phyloP scores from a whole-genome alignment of 345 rosid species.

The Adansonia digitata region DNA sequence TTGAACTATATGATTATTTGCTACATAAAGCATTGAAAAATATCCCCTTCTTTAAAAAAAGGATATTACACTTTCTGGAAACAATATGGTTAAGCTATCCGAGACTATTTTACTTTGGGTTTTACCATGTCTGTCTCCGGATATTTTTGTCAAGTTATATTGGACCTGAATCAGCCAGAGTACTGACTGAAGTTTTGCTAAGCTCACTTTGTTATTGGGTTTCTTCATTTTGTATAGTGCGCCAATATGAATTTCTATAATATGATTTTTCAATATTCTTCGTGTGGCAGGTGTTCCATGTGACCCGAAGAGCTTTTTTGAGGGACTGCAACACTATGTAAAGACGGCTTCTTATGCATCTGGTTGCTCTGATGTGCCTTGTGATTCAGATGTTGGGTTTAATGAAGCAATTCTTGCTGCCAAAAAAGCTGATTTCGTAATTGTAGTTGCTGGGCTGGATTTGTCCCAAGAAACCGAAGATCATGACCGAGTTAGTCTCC shows the following conservation, averaged over 20 bases:
- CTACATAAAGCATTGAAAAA: neutral
- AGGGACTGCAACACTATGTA: conserved; percentile 47
- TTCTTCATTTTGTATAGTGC: conserved; percentile 12
- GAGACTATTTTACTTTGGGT: neutral
- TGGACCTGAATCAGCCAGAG: neutral
- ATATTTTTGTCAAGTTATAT: neutral
- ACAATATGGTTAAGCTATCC: neutral
- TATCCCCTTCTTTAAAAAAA: neutral
- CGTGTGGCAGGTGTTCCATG: conserved; percentile 59
- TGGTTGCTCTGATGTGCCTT: conserved; percentile 67
- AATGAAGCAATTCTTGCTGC: conserved; percentile 53
- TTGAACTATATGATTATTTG: neutral
- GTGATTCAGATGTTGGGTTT: conserved; percentile 45
- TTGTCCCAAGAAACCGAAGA: conserved; percentile 88
- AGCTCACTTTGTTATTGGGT: neutral
- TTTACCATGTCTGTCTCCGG: neutral
- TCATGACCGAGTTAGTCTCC: conserved; percentile 72
- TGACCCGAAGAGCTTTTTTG: conserved; percentile 51
- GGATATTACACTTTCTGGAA: neutral
- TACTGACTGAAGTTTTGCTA: neutral
- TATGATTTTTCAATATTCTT: neutral
- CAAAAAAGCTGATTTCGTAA: conserved; percentile 52
- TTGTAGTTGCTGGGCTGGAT: conserved; percentile 78
- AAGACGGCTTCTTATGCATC: conserved; percentile 39
- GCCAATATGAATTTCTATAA: neutral